A percentile compares a stretch with the other conserved stretches of the same genome.
These are phyloP conservation scores for Xylaria scruposa DNA, from an alignment of 495 filamentous ascomycete genomes.

Conservation along the genomic window DNA sequence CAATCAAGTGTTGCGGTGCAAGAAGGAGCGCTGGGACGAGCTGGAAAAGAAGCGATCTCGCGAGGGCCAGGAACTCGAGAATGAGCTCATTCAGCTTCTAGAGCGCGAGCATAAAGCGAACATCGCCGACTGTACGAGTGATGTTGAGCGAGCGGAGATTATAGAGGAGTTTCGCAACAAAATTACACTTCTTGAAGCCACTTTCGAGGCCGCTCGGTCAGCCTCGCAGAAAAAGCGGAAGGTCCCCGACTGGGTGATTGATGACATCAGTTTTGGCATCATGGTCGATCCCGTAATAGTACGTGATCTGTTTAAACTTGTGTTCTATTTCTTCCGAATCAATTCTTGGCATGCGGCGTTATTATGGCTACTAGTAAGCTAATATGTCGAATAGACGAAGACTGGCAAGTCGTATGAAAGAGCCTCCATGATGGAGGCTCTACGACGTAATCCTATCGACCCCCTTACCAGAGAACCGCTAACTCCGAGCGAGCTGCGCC, in stretches of 20 bases:
- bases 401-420: constrained; percentile 91
- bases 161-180: constrained; percentile 65
- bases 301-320: constrained; percentile 34
- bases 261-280: constrained; percentile 87
- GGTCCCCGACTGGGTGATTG: constrained; percentile 87
- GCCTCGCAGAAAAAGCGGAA: constrained; percentile 61
- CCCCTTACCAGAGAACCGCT: constrained; percentile 84
- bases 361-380: constrained; percentile 4
- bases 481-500: constrained; percentile 71
- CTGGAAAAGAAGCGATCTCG: constrained; percentile 56
- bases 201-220: constrained; percentile 66
- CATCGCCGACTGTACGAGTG: constrained; percentile 35
- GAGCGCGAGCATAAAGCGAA: constrained; percentile 40
- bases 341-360: neutral
- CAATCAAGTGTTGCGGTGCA: constrained; percentile 72
- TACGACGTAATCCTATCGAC: constrained; percentile 76
- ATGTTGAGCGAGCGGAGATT: constrained; percentile 55
- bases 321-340: neutral
- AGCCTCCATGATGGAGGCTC: constrained; percentile 82
- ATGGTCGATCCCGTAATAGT: constrained; percentile 93
- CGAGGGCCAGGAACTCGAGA: constrained; percentile 60
- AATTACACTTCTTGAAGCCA: constrained; percentile 60
- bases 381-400: constrained; percentile 63
- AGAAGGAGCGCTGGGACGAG: constrained; percentile 75
- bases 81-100: constrained; percentile 56